These are phyloP conservation scores for Venturiaceae sp. DNA, from an alignment of 2,329 filamentous ascomycete genomes.

Conservation along the genomic window DNA sequence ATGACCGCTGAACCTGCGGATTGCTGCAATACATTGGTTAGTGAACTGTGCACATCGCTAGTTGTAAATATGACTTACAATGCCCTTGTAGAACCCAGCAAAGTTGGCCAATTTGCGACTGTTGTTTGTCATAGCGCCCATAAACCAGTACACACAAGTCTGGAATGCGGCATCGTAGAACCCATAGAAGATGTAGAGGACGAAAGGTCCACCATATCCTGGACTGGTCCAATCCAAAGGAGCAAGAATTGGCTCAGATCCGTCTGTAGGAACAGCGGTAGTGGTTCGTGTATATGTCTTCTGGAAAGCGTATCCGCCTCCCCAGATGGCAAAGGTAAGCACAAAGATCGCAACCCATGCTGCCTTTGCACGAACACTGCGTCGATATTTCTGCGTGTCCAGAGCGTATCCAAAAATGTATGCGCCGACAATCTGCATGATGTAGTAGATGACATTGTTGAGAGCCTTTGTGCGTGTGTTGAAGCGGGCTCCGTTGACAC, in stretches of 20 bases:
- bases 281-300: slow-evolving; percentile 41
- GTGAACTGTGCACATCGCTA: background rate
- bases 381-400: slow-evolving; percentile 47
- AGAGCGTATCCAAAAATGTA: slow-evolving; percentile 62
- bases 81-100: slow-evolving; percentile 81
- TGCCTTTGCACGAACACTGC: slow-evolving; percentile 57
- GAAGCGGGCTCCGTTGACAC: slow-evolving; percentile 61
- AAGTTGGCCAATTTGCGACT: slow-evolving; percentile 86
- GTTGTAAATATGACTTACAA: slow-evolving; percentile 24
- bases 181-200: slow-evolving; percentile 84
- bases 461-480: slow-evolving; percentile 65
- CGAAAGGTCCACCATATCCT: slow-evolving; percentile 69
- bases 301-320: slow-evolving; percentile 73
- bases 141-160: slow-evolving; percentile 88
- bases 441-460: slow-evolving; percentile 72
- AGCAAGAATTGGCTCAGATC: slow-evolving; percentile 11
- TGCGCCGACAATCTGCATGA: slow-evolving; percentile 68
- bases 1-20: slow-evolving; percentile 75
- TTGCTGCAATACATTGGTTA: slow-evolving; percentile 35
- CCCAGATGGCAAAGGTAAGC: slow-evolving; percentile 72
- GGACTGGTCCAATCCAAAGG: slow-evolving; percentile 53
- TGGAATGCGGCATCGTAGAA: slow-evolving; percentile 88
- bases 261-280: slow-evolving; percentile 14
- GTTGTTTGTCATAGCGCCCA: slow-evolving; percentile 90
- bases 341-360: slow-evolving; percentile 53